Evolutionary conservation across 441 rosid genomes (phyloP).

Genomic region (Euphorbia celastroides): DNA sequence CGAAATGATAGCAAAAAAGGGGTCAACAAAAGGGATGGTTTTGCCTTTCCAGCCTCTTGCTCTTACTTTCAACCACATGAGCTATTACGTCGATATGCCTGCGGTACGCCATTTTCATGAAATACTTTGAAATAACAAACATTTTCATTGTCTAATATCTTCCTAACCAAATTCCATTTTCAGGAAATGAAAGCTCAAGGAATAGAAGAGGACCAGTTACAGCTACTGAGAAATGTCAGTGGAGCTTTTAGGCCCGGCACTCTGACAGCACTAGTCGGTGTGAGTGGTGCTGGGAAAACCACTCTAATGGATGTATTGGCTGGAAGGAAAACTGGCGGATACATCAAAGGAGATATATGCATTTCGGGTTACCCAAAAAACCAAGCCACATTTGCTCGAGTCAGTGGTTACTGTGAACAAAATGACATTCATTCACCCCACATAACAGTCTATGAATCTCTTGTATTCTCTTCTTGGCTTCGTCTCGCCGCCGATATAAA

Average conservation of each 20-base stretch:
- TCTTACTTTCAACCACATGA: too few relatives aligned
- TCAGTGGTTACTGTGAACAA: slow-evolving; percentile 88
- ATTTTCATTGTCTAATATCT: too few relatives aligned
- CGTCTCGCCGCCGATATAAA: slow-evolving; percentile 65
- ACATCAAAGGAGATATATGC: slow-evolving; percentile 57
- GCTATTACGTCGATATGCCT: too few relatives aligned
- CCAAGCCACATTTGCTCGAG: slow-evolving; percentile 65
- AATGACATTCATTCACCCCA: slow-evolving; percentile 76
- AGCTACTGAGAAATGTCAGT: too few relatives aligned
- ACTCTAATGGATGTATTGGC: too few relatives aligned
- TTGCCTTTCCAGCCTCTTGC: too few relatives aligned
- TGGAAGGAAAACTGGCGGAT: too few relatives aligned
- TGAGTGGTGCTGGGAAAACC: slow-evolving; percentile 88
- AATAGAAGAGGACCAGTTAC: too few relatives aligned
- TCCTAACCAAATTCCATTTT: not conserved
- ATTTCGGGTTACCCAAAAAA: slow-evolving; percentile 73
- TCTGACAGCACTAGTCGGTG: slow-evolving; percentile 75
- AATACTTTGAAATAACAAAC: too few relatives aligned
- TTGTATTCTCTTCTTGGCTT: slow-evolving; percentile 82
- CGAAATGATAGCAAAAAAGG: slow-evolving; percentile 21
- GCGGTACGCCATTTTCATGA: too few relatives aligned
- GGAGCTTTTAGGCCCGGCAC: slow-evolving; percentile 66
- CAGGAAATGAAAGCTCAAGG: too few relatives aligned
- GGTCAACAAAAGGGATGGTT: too few relatives aligned
- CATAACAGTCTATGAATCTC: slow-evolving; percentile 63